A percentile compares a stretch with the other conserved stretches of the same genome.
phyloP scores from a whole-genome alignment of 805 yeast genomes.

The Hanseniaspora nectarophila region DNA sequence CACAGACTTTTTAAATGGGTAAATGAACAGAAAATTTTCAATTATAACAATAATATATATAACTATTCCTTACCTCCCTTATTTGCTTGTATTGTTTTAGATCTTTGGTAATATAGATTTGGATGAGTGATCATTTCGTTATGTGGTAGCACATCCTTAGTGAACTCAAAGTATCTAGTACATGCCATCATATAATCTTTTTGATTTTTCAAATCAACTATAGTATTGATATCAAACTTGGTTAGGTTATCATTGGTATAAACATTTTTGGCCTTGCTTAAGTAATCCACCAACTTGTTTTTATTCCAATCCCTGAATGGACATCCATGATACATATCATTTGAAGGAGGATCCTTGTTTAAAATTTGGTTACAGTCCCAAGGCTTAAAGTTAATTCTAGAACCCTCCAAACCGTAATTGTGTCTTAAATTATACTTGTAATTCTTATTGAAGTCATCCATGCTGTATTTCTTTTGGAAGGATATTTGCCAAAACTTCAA shows the following conservation, averaged over 20 bases:
- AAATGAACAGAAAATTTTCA: no score
- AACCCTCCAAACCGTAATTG: constrained; percentile 85
- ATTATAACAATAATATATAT: no score
- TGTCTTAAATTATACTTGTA: constrained; percentile 82
- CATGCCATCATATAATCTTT: constrained; percentile 78
- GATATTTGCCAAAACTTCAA: constrained; percentile 69
- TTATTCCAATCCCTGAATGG: constrained; percentile 69
- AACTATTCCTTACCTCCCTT: neutral
- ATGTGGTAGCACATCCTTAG: constrained; percentile 37
- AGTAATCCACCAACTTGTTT: constrained; percentile 47
- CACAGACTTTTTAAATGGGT: neutral
- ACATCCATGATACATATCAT: constrained; percentile 77
- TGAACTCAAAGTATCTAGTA: constrained; percentile 73
- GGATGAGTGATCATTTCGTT: constrained; percentile 71
- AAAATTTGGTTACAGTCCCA: constrained; percentile 72
- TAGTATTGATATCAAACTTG: constrained; percentile 39
- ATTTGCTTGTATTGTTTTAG: constrained; percentile 40
- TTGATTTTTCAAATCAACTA: constrained; percentile 54
- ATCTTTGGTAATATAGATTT: constrained; percentile 72
- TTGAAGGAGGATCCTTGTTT: constrained; percentile 55
- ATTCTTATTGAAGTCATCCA: constrained; percentile 75
- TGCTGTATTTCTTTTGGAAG: constrained; percentile 50
- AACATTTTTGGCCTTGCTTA: constrained; percentile 45
- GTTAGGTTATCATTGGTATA: constrained; percentile 43
- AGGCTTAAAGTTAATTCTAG: constrained; percentile 72